phyloP scores from a whole-genome alignment of 1,284 basidiomycete genomes.

The Leccinum pallidistipes region DNA sequence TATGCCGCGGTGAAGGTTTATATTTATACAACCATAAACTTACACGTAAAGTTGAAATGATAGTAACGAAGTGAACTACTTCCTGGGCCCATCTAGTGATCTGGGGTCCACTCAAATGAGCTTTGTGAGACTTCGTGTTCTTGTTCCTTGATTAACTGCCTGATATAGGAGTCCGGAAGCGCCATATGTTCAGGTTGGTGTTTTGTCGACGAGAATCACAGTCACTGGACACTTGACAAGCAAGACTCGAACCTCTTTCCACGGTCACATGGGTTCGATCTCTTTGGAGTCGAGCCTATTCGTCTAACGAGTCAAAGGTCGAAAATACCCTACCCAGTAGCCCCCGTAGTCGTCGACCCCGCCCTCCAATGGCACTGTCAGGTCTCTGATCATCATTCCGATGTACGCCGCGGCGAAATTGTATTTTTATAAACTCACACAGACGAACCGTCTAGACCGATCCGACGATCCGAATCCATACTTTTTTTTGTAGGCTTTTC shows the following conservation, averaged over 20 bases:
- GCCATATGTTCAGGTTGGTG: neutral
- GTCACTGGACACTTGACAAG: neutral
- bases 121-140: neutral
- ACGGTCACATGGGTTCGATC: neutral
- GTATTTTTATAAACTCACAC: neutral
- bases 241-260: neutral
- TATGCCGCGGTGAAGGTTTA: neutral
- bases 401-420: neutral
- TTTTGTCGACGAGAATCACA: neutral
- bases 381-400: neutral
- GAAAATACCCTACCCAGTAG: neutral
- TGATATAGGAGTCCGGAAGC: neutral
- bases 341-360: neutral
- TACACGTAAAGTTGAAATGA: neutral
- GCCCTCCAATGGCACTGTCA: neutral
- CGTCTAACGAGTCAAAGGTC: neutral
- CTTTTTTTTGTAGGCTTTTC: neutral
- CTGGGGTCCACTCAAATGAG: neutral
- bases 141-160: neutral
- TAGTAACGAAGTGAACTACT: neutral
- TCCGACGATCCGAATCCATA: neutral
- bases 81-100: neutral
- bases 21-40: neutral
- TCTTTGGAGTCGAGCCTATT: neutral
- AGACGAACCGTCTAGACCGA: neutral